phyloP scores from a whole-genome alignment of 345 rosid genomes.

The Rhizophora mangle region DNA sequence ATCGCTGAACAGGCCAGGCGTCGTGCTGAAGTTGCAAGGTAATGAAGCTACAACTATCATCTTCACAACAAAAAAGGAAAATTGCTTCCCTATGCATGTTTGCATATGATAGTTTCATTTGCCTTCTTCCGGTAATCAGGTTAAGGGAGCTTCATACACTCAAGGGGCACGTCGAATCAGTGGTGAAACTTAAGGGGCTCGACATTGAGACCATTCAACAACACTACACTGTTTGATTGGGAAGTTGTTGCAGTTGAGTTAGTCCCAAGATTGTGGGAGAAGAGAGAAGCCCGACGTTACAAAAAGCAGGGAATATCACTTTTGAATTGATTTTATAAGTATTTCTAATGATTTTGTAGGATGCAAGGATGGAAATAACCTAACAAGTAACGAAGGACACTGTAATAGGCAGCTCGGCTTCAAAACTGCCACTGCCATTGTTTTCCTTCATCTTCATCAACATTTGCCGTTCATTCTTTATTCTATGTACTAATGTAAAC shows the following conservation, averaged over 20 bases:
- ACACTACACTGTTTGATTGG: constrained; percentile 71
- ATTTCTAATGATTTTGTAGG: constrained; percentile 7
- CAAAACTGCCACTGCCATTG: not conserved
- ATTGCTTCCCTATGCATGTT: not conserved
- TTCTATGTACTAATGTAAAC: no score
- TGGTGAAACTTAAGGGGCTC: constrained; percentile 88
- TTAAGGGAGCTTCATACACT: constrained; percentile 85
- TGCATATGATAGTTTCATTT: not conserved
- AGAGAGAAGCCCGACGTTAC: not conserved
- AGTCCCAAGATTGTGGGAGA: constrained; percentile 4
- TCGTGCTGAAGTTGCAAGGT: constrained; percentile 93
- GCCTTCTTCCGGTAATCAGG: constrained; percentile 33
- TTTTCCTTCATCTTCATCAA: not conserved
- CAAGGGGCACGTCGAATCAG: constrained; percentile 91
- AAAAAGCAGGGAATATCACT: not conserved
- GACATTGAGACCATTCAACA: constrained; percentile 87
- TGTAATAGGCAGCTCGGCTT: constrained; percentile 10
- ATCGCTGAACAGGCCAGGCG: constrained; percentile 89
- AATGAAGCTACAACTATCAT: constrained; percentile 1
- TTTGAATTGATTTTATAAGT: not conserved
- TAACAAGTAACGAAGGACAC: constrained; percentile 10
- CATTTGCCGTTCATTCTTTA: no score
- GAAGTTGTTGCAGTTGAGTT: not conserved
- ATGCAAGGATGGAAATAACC: constrained; percentile 23
- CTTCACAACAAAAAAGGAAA: not conserved